Evolutionary conservation across 108 stramenopile genomes (phyloP), one percentile per base, ranked within the genome.

Genomic region (Stephanodiscus triporus): DNA sequence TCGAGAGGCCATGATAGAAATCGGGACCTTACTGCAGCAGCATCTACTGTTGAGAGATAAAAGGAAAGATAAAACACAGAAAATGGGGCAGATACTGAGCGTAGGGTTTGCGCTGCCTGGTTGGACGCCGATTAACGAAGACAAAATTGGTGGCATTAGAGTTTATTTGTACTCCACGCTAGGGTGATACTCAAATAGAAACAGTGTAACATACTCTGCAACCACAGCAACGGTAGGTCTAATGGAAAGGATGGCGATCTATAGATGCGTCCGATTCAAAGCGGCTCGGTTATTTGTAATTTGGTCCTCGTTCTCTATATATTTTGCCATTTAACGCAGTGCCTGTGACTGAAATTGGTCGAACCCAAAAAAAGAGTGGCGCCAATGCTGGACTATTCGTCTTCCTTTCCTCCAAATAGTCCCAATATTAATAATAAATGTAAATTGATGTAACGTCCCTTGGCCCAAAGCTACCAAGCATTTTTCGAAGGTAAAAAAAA

Each of bases 1-100:
- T 37, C 58, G 81, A 63, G 81, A 82, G 38, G 75, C 81, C 7
- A 78, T 82, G 81, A 40, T 29, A 6, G 57, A 66, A 64, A 61
- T 81, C 14, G 70, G 63, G 8, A 42, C 70, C 27, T 72, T 81
- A 38, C 47, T 81, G 24, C 63, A 36, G n/a, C 53, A 66, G 19
- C 69, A 70, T 19, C 29, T 72, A 10, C 38, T 40, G 20, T 50
- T 11, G 11, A 38, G 53, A 27, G 26, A 76, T 13, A 24, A 45
- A 2, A 30, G 57, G 23, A 14, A 59, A 43, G 11, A 66, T 45
- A 60, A 17, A 16, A 6, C 36, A 38, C 34, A 8, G 38, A 70
- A 24, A 30, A 60, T 10, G 16, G 51, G 62, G 30, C 23, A 43
- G 34, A 66, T 77, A 53, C 48, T 82, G 36, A 66, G 76, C 62